Conservation (phyloP, 2,329 filamentous ascomycete genomes). For the Botryosphaeria dothidea region DNA sequence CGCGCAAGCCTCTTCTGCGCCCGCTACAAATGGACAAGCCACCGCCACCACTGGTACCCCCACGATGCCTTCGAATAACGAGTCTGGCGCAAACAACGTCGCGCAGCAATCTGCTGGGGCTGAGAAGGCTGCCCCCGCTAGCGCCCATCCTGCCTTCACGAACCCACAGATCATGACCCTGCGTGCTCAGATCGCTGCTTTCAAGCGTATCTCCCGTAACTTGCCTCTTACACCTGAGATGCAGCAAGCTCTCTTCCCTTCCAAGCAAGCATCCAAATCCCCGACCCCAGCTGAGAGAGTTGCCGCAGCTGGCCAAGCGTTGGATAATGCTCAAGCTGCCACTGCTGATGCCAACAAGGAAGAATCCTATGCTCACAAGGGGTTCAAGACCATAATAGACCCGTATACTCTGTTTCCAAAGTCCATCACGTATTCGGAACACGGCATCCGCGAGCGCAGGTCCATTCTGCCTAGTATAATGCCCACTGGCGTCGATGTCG, state of each 20-base stretch:
- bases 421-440: slow-evolving; percentile 76
- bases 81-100: slow-evolving; percentile 28
- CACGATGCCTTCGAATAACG: slow-evolving; percentile 25
- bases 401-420: slow-evolving; percentile 48
- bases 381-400: slow-evolving; percentile 65
- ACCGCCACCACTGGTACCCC: slow-evolving; percentile 28
- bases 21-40: slow-evolving; percentile 28
- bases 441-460: slow-evolving; percentile 73
- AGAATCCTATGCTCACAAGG: slow-evolving; percentile 26
- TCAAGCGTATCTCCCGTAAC: slow-evolving; percentile 88
- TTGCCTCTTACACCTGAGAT: slow-evolving; percentile 74
- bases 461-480: slow-evolving; percentile 84
- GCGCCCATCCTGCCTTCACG: slow-evolving; percentile 55
- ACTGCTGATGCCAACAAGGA: slow-evolving; percentile 43
- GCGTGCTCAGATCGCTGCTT: slow-evolving; percentile 84
- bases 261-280: slow-evolving; percentile 61
- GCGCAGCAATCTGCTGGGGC: slow-evolving; percentile 40
- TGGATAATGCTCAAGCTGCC: slow-evolving; percentile 50
- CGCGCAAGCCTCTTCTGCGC: slow-evolving; percentile 34
- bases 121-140: slow-evolving; percentile 32
- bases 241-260: slow-evolving; percentile 80
- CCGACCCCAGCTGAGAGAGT: slow-evolving; percentile 41
- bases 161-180: slow-evolving; percentile 77
- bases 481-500: slow-evolving; percentile 83
- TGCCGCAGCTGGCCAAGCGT: slow-evolving; percentile 49